A percentile compares a stretch with the other conserved stretches of the same genome.
phyloP scores from a whole-genome alignment of 75 land plant genomes.

The Picea glauca region DNA sequence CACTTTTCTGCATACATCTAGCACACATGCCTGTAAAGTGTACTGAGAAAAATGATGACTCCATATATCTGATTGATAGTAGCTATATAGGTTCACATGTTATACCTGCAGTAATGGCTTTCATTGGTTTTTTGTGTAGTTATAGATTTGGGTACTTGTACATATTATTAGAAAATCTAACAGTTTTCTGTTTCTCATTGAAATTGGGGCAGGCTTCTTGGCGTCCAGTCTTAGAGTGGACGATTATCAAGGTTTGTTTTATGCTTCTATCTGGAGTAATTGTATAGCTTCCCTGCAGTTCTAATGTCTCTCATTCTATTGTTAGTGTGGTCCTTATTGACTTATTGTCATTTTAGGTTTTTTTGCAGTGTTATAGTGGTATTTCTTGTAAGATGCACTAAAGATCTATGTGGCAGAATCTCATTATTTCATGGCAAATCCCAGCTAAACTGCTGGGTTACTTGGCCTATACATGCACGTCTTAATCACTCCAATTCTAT shows the following conservation, averaged over 20 bases:
- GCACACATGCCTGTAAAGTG: neutral
- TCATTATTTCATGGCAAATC: no score
- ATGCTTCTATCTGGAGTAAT: neutral
- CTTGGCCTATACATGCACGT: neutral
- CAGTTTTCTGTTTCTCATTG: neutral
- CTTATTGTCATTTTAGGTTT: no score
- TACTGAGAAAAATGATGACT: neutral
- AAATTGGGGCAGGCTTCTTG: conserved; percentile 42
- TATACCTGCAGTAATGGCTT: neutral
- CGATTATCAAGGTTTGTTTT: conserved; percentile 63
- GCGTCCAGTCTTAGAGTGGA: conserved; percentile 49
- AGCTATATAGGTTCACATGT: neutral
- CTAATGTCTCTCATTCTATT: neutral
- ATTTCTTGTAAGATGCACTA: no score
- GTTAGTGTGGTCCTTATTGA: neutral
- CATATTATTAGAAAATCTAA: conserved; percentile 3
- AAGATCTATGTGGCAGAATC: neutral
- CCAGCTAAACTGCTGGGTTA: no score
- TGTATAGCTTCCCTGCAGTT: neutral
- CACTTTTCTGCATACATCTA: neutral
- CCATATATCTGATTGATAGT: neutral
- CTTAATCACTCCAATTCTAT: neutral
- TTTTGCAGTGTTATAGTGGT: no score
- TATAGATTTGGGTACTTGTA: neutral
- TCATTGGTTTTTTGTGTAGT: neutral